Base-by-base conservation (phyloP, 495 filamentous ascomycete genomes). In the Daldinia decipiens region DNA sequence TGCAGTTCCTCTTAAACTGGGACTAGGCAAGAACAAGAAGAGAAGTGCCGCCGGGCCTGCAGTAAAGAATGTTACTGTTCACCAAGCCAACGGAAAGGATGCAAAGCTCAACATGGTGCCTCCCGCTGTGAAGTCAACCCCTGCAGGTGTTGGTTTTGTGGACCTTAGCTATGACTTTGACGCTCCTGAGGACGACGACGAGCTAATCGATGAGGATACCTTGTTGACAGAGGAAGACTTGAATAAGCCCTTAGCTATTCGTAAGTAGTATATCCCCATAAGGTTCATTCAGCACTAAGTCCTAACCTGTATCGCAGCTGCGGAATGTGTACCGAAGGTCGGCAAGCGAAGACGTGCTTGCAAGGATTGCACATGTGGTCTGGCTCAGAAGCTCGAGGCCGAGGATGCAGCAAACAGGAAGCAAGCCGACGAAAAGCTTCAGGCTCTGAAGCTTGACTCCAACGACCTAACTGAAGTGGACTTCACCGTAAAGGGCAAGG, bases 311-410 rank as follows among this genome's bases (percentile, higher is more conserved):
- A 31, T 3, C 34, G 19, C 68, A 96, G 92, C 94, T 55, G 85
- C 89, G 19, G 92, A 96, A 80, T 98, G 95, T 75, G 84, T 86
- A 45, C 94, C 95, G 38, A 89, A 91, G 81, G 82, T 88, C 31
- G 92, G 92, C 62, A 95, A 95, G 82, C 90, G 94, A 71, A 89
- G 94, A 65, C 88, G 93, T 59, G 94, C 95, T 62, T 99, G 95
- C 84, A 98, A 98, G 81, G 95, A 99, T 82, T 99, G 95, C 83
- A 96, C 93, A 4, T 99, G 95, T 75, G 95, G 96, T 40, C 86
- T 99, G 4, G 91, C 91, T 3, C 85, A 91, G 70, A 84, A 88
- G 66, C 78, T 97, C 43, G 92, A 92, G 68, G 92, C 89, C 6
- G 93, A 97, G 79, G 94, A 98, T 71, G 84, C 83, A 47, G 87